Conservation (phyloP, 225 moss, liverwort and hornwort species). For the Marchantia polymorpha region DNA sequence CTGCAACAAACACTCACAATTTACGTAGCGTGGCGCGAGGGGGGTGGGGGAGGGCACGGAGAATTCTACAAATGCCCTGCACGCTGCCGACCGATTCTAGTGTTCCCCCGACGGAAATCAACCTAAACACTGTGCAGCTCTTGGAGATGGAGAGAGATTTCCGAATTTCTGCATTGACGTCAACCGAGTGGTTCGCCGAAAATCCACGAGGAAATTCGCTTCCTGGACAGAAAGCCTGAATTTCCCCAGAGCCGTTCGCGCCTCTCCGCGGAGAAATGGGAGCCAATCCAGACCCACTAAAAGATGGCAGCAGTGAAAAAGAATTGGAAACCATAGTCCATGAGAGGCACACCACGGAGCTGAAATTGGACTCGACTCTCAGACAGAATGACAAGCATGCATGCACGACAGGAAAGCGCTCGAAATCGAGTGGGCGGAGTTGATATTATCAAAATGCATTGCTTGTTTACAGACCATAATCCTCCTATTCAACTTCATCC, state of each 20-base stretch:
- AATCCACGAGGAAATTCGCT: background rate
- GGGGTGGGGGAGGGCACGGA: background rate
- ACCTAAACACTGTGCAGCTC: background rate
- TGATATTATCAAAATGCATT: slow-evolving; percentile 17
- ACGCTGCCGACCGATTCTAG: background rate
- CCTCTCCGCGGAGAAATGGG: background rate
- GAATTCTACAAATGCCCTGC: background rate
- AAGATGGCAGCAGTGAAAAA: background rate
- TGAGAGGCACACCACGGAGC: background rate
- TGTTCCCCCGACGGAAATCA: background rate
- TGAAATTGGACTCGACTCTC: slow-evolving; percentile 2
- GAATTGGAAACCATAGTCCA: background rate
- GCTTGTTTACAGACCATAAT: slow-evolving; percentile 9
- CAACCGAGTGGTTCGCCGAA: background rate
- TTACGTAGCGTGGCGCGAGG: background rate
- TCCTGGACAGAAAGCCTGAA: slow-evolving; percentile 4
- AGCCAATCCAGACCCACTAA: background rate
- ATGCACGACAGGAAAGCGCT: background rate
- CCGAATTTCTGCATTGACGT: background rate
- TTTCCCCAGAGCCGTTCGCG: background rate
- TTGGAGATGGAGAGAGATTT: background rate
- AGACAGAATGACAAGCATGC: background rate
- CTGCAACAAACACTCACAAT: background rate
- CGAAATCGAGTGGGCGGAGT: background rate
- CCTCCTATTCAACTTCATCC: slow-evolving; percentile 11